A percentile compares a stretch with the other conserved stretches of the same genome.
These are phyloP conservation scores for Epichloe scottii DNA, from an alignment of 2,329 filamentous ascomycete genomes.

Conservation along the genomic window DNA sequence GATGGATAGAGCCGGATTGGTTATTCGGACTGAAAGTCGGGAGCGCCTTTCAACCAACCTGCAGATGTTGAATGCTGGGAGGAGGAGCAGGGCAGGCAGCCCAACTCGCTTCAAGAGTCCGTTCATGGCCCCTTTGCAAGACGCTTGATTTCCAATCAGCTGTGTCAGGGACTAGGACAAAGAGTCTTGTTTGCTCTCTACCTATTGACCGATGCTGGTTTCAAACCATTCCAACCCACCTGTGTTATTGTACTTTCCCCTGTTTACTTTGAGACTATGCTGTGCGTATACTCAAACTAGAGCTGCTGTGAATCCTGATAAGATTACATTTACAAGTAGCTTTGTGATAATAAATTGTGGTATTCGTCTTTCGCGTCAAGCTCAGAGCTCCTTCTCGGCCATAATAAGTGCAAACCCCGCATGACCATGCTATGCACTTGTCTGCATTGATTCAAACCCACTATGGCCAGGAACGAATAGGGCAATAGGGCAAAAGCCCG, in stretches of 20 bases:
- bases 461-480: no score
- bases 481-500: no score
- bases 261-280: background rate
- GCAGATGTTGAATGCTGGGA: constrained; percentile 41
- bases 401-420: no score
- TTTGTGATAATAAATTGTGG: background rate
- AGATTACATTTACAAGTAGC: background rate
- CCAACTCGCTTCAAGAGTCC: constrained; percentile 49
- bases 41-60: constrained; percentile 55
- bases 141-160: constrained; percentile 17
- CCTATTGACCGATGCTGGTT: background rate
- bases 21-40: constrained; percentile 72
- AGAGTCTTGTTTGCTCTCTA: background rate
- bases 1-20: constrained; percentile 58
- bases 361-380: background rate
- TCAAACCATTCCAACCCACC: background rate
- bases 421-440: no score
- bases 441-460: no score
- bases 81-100: constrained; percentile 44
- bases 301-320: no score
- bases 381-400: no score
- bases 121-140: constrained; percentile 36
- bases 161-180: background rate
- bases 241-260: background rate
- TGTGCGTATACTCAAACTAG: background rate